These are phyloP conservation scores for Paracoccidioides brasiliensis DNA, from an alignment of 2,329 filamentous ascomycete species.

Conservation along the genomic window DNA sequence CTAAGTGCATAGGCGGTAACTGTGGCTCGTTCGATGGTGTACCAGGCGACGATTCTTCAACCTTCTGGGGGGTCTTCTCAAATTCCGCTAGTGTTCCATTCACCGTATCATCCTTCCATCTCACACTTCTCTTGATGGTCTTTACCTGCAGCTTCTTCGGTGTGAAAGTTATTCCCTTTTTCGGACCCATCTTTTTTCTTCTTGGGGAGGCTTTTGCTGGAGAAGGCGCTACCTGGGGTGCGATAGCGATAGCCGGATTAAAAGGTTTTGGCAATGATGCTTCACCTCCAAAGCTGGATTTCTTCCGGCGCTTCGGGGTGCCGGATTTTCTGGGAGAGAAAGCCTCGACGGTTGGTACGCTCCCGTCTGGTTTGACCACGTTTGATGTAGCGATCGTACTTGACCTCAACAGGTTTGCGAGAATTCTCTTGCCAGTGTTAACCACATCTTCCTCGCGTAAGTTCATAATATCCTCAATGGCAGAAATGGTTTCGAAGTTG, in stretches of 20 bases:
- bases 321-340: slow-evolving; percentile 59
- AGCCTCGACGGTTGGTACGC: slow-evolving; percentile 35
- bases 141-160: slow-evolving; percentile 52
- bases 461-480: slow-evolving; percentile 64
- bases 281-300: slow-evolving; percentile 29
- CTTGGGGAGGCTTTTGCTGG: slow-evolving; percentile 70
- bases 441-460: slow-evolving; percentile 80
- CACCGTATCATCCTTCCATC: slow-evolving; percentile 87
- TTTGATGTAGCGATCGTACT: slow-evolving; percentile 65
- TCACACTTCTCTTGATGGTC: slow-evolving; percentile 59
- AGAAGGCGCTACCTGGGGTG: slow-evolving; percentile 34
- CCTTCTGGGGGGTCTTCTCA: slow-evolving; percentile 72
- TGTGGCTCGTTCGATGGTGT: slow-evolving; percentile 39
- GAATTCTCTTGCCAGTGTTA: slow-evolving; percentile 60
- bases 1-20: slow-evolving; percentile 30
- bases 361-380: slow-evolving; percentile 81
- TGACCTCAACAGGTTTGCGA: slow-evolving; percentile 63
- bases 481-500: slow-evolving; percentile 81
- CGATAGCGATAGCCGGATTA: slow-evolving; percentile 20
- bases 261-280: slow-evolving; percentile 16
- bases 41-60: slow-evolving; percentile 43
- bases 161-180: slow-evolving; percentile 68
- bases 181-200: slow-evolving; percentile 52
- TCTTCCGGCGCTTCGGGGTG: slow-evolving; percentile 61
- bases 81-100: slow-evolving; percentile 80